phyloP scores from a whole-genome alignment of 208 protist species.

The Crithidia sp. region DNA sequence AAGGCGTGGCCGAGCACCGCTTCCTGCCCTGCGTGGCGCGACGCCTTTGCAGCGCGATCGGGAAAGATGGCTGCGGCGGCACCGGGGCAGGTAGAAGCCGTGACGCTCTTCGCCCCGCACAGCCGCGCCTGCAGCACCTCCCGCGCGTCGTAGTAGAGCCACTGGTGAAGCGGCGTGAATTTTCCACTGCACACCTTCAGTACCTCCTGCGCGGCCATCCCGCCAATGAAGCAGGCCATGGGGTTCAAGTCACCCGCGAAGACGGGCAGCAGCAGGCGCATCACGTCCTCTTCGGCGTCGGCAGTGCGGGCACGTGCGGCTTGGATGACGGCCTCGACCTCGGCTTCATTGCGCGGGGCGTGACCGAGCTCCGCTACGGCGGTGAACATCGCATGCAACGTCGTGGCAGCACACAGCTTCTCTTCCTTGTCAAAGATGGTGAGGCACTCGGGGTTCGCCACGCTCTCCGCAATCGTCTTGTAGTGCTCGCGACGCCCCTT shows the following conservation, averaged over 20 bases:
- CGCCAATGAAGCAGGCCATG: constrained; percentile 94
- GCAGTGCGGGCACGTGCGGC: constrained; percentile 34
- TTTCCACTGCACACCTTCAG: constrained; percentile 96
- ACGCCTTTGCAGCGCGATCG: constrained; percentile 16
- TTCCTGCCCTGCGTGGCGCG: constrained; percentile 96
- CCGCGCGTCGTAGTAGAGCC: constrained; percentile 96
- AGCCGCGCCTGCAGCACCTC: constrained; percentile 82
- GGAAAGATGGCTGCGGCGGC: constrained; percentile 7
- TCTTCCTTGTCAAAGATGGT: constrained; percentile 86
- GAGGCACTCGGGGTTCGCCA: constrained; percentile 61
- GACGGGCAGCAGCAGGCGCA: constrained; percentile 50
- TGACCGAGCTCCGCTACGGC: constrained; percentile 52
- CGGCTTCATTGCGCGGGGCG: constrained; percentile 31
- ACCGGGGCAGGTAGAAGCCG: not conserved
- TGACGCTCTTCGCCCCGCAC: constrained; percentile 25
- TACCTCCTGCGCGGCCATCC: constrained; percentile 96
- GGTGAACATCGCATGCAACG: constrained; percentile 83
- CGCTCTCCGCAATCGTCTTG: constrained; percentile 54
- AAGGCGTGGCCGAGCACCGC: constrained; percentile 94
- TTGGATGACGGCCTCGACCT: constrained; percentile 43
- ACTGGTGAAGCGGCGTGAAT: constrained; percentile 97
- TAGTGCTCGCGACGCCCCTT: constrained; percentile 60
- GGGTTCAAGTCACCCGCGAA: constrained; percentile 87
- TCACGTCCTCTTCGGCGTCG: constrained; percentile 40
- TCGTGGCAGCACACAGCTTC: constrained; percentile 65